Evolutionary conservation across 139 green algal species (phyloP), one percentile per base, ranked within the genome.

Genomic region (Choricystis sp.): DNA sequence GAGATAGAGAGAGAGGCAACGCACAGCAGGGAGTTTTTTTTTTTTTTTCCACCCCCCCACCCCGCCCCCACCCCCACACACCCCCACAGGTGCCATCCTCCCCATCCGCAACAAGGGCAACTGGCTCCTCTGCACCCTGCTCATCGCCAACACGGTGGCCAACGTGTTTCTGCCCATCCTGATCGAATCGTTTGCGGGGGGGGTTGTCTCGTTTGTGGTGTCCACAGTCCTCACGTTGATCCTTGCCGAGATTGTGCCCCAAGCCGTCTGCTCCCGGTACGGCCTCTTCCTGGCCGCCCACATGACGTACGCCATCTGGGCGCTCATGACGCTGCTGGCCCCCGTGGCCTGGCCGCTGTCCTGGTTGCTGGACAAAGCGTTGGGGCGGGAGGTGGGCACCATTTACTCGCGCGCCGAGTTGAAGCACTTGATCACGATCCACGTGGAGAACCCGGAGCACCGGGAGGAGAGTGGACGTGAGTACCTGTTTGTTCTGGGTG

Each of bases 61-160:
- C 40, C 40, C 40, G 40, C 40, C 40, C 40, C 9, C 40, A 16
- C 40, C 16, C 40, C 9, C 40, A 52, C 40, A 9, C 40, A 9
- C 40, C 40, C 16, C 40, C 40, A 9, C 61, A 59, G 31, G 60
- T 26, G 16, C 20, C 1, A 49, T 63, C 27, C 60, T 80, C 16
- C 68, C 74, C 57, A 72, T 88, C 25, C 68, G 81, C 19, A 23
- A 72, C 52, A 66, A 72, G 48, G 81, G 81, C 31, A 88, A 88
- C 69, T 59, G 83, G 49, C 71, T 88, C 60, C 67, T 88, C n/a
- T 85, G 79, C 65, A 85, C 78, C 4, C 69, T 88, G 40, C 75
- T 88, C 19, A 72, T 88, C 49, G 81, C 79, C 25, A 85, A 85
- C 67, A 79, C 71, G 2, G 57, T 83, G 27, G 72, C 80, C 24